phyloP scores from a whole-genome alignment of 1,139 yeast species.

The Trichomonascaceae sp. region DNA sequence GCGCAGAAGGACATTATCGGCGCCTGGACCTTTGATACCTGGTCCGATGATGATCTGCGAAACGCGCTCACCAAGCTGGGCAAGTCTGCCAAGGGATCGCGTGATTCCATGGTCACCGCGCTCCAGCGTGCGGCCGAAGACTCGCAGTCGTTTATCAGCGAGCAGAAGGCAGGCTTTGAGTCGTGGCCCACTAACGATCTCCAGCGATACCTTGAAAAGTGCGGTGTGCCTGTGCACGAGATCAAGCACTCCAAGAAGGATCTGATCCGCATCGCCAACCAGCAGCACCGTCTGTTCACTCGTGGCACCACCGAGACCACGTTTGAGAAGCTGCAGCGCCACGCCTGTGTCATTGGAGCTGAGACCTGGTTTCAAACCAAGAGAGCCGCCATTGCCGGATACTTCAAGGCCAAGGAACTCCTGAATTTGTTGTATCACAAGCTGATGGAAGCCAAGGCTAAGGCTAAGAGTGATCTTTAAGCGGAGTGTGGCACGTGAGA shows the following conservation, averaged over 20 bases:
- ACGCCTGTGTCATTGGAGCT: too few relatives aligned
- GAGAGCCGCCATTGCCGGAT: too few relatives aligned
- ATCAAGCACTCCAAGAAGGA: constrained; percentile 32
- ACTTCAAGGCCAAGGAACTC: too few relatives aligned
- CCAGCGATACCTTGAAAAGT: constrained; percentile 37
- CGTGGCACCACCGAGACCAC: constrained; percentile 7
- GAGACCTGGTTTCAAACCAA: too few relatives aligned
- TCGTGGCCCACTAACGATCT: constrained; percentile 45
- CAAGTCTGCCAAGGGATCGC: constrained; percentile 22
- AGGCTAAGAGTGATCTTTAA: too few relatives aligned
- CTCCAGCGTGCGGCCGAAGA: constrained; percentile 23
- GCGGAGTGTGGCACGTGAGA: too few relatives aligned
- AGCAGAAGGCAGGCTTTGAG: constrained; percentile 28
- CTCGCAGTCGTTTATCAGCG: constrained; percentile 14
- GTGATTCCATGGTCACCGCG: constrained; percentile 26
- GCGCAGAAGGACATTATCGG: constrained; percentile 24
- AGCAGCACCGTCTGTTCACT: constrained; percentile 30
- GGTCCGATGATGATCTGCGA: constrained; percentile 31
- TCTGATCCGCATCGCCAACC: constrained; percentile 34
- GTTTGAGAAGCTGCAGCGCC: not conserved
- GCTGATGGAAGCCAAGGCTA: too few relatives aligned
- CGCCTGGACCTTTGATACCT: constrained; percentile 34
- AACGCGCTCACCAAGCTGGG: constrained; percentile 30
- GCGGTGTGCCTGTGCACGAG: constrained; percentile 30
- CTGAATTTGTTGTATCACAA: too few relatives aligned